phyloP scores from a whole-genome alignment of 2,329 filamentous ascomycete species.

The Aspergillus texensis region DNA sequence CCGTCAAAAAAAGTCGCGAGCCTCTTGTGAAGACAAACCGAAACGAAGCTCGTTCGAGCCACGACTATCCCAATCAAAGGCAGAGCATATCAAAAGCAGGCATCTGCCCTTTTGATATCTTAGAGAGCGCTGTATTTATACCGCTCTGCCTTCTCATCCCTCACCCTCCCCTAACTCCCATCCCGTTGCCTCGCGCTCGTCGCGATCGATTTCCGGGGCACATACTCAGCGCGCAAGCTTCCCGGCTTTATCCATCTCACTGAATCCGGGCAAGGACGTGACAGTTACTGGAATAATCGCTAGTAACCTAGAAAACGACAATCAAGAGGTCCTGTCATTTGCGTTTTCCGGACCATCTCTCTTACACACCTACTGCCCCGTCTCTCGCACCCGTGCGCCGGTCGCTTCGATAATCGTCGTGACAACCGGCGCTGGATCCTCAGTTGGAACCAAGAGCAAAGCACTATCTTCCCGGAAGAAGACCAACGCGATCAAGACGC shows the following conservation, averaged over 20 bases:
- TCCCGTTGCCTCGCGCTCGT: conserved; percentile 19
- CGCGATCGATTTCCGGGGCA: conserved; percentile 16
- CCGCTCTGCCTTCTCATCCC: conserved; percentile 15
- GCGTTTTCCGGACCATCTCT: conserved; percentile 5
- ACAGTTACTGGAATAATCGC: neutral
- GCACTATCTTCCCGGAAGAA: neutral
- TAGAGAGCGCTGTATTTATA: conserved; percentile 4
- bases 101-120: conserved; percentile 3
- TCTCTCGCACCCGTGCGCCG: conserved; percentile 10
- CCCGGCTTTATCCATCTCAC: conserved; percentile 1
- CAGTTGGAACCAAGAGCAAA: conserved; percentile 2
- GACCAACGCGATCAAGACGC: conserved; percentile 4
- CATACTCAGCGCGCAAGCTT: conserved; percentile 17
- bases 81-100: conserved; percentile 19
- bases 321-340: conserved; percentile 1
- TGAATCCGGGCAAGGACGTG: neutral
- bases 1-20: conserved; percentile 22
- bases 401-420: conserved; percentile 15
- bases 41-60: conserved; percentile 15
- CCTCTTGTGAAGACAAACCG: conserved; percentile 16
- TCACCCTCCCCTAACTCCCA: neutral
- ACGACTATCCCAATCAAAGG: conserved; percentile 11
- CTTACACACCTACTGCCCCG: conserved; percentile 8
- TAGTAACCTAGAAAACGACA: neutral
- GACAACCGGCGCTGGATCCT: conserved; percentile 7